Evolutionary conservation across 2,329 filamentous ascomycete species (phyloP).

Genomic region (Tolypocladium inflatum): DNA sequence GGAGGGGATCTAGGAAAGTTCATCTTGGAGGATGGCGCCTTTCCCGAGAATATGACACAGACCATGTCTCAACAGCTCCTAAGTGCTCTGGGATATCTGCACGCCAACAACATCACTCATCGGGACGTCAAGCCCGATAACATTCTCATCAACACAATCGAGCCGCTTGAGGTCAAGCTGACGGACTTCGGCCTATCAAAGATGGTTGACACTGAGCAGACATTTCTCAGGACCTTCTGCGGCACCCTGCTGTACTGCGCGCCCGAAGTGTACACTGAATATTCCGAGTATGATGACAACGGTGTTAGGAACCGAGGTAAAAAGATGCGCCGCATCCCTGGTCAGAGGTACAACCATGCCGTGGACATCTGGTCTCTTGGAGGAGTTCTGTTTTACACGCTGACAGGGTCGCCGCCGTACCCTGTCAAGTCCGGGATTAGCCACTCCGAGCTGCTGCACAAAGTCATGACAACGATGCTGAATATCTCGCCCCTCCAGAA

Average conservation of each 20-base stretch:
- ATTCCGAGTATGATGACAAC: constrained; percentile 57
- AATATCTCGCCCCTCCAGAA: constrained; percentile 55
- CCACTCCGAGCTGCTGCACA: constrained; percentile 70
- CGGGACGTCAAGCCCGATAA: constrained; percentile 99
- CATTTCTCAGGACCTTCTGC: constrained; percentile 92
- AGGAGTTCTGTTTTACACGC: constrained; percentile 78
- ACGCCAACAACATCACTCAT: constrained; percentile 83
- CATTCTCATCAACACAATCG: constrained; percentile 67
- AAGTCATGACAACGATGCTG: constrained; percentile 72
- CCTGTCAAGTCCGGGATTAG: constrained; percentile 66
- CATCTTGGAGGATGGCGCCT: constrained; percentile 48
- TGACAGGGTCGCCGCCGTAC: constrained; percentile 76
- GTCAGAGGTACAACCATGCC: constrained; percentile 74
- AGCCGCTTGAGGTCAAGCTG: constrained; percentile 76
- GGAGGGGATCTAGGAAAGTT: constrained; percentile 74
- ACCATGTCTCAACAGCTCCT: constrained; percentile 68
- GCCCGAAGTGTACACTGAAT: constrained; percentile 85
- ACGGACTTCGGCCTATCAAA: constrained; percentile 97
- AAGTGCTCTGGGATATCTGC: constrained; percentile 76
- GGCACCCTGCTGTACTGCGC: constrained; percentile 94
- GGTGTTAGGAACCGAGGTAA: constrained; percentile 54
- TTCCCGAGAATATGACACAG: constrained; percentile 62
- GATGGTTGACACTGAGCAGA: constrained; percentile 80
- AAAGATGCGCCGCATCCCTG: constrained; percentile 48
- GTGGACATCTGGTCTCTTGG: constrained; percentile 96